Conservation (phyloP, 345 rosid species). For the Mercurialis annua region DNA sequence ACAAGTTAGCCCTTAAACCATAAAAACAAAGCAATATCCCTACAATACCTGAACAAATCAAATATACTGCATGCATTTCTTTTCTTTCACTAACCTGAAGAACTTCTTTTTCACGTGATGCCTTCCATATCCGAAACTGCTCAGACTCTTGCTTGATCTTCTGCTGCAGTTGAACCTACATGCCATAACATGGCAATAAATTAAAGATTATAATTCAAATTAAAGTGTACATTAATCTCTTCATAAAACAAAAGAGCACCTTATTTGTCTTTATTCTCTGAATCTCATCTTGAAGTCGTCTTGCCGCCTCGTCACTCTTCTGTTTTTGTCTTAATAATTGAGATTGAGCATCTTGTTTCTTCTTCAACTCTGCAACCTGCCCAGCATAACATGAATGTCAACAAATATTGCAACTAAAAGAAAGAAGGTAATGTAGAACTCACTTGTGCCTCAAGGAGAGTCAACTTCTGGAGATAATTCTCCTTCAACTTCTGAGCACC, state of each 20-base stretch:
- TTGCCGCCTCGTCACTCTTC: constrained; percentile 89
- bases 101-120: constrained; percentile 90
- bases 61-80: neutral
- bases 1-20: too few relatives aligned
- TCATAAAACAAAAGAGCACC: constrained; percentile 36
- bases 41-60: too few relatives aligned
- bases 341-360: constrained; percentile 96
- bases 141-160: constrained; percentile 95
- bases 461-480: constrained; percentile 83
- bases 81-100: constrained; percentile 59
- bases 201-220: neutral
- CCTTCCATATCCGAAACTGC: constrained; percentile 87
- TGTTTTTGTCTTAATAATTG: constrained; percentile 93
- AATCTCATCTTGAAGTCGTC: constrained; percentile 80
- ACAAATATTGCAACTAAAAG: constrained; percentile 11
- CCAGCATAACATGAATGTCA: constrained; percentile 15
- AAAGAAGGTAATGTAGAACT: constrained; percentile 16
- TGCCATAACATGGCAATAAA: constrained; percentile 8
- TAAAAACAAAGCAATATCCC: too few relatives aligned
- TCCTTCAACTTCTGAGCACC: constrained; percentile 82
- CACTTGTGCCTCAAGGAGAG: constrained; percentile 84
- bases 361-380: constrained; percentile 83
- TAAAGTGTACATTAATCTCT: neutral
- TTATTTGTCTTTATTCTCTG: constrained; percentile 84
- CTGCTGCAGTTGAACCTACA: constrained; percentile 81